Base-by-base conservation (phyloP, 768 basidiomycete genomes). In the Suillus occidentalis region DNA sequence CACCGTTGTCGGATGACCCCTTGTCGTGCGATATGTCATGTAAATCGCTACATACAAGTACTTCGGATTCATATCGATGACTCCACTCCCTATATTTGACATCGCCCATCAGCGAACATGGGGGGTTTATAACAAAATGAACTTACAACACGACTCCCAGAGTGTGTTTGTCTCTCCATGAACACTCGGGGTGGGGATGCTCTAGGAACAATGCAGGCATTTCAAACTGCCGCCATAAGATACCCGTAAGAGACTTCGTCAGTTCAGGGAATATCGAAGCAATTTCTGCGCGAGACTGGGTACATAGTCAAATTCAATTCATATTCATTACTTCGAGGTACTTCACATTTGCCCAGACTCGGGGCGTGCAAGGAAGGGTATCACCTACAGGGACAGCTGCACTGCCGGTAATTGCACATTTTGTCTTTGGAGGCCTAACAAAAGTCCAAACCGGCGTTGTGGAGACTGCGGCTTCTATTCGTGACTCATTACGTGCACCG, bases 331-430 rank as follows among this genome's bases (percentile, higher is more conserved):
- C 28, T 63, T 34, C 8, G n/a, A 22, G 40, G 20, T 28, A 50
- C 47, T 73, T 76, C 58, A 76, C 75, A 12, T 67, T 71, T 12
- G 72, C 68, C 76, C 75, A 76, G 22, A 72, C 68, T 43, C 76
- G 66, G 20, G 75, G 75, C 40, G 34, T 36, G 20, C 13, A 47
- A 43, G 61, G 39, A 45, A 62, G 57, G 0, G 68, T 47, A 45
- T 52, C 53, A 4, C 36, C 20, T 16, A 52, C 3, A 16, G n/a
- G 39, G 10, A 20, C 37, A 42, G 14, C 31, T 43, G 62, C n/a
- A 12, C 28, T 28, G 45, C 9, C 37, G 16, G n/a, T 13, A 37
- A 25, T 34, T 49, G 45, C 50, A 34, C 34, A 59, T 25, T 59
- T 60, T 3, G 45, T n/a, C 47, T 34, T 45, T 18, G 56, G 39